A percentile compares a stretch with the other conserved stretches of the same genome.
Evolutionary conservation across 345 rosid genomes (phyloP).

Genomic region (Sonneratia alba): DNA sequence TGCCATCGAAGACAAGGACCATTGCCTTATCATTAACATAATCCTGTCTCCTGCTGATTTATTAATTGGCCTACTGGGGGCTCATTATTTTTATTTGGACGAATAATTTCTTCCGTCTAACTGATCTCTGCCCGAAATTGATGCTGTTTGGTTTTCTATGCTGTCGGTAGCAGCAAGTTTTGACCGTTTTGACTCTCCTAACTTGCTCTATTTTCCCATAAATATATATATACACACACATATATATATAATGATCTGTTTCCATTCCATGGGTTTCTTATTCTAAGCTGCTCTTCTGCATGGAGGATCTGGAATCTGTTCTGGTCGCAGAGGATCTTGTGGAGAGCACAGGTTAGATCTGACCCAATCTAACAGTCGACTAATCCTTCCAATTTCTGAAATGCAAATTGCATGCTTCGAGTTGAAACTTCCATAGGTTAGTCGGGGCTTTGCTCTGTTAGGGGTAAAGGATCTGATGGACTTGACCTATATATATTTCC

Average conservation of each 20-base stretch:
- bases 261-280: neutral
- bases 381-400: neutral
- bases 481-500: too few species aligned
- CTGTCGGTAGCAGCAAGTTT: neutral
- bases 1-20: constrained; percentile 3
- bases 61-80: too few species aligned
- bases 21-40: constrained; percentile 1
- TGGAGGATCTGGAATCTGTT: neutral
- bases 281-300: neutral
- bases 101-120: too few species aligned
- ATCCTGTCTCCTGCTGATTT: neutral
- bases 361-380: neutral
- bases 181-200: neutral
- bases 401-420: too few species aligned
- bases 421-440: too few species aligned
- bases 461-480: too few species aligned
- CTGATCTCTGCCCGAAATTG: neutral
- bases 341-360: neutral
- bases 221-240: neutral
- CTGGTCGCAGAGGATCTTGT: neutral
- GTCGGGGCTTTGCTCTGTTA: too few species aligned
- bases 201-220: neutral
- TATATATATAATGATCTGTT: neutral
- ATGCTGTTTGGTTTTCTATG: neutral
- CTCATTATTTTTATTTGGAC: too few species aligned